Conservation (phyloP, 768 basidiomycete species). For the Podaxis pistillaris region DNA sequence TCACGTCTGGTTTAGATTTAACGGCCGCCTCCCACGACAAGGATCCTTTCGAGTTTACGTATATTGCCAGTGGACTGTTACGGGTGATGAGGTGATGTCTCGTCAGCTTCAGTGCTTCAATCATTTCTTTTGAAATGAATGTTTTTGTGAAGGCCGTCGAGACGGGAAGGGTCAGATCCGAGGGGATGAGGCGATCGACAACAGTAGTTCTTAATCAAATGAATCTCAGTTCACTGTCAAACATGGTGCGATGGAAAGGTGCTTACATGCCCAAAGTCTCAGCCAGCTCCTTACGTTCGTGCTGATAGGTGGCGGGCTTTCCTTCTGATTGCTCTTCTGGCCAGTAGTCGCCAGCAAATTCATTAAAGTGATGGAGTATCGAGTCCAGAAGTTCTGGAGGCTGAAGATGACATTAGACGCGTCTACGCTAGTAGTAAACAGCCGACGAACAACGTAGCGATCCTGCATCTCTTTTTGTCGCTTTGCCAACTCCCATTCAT, state of each 20-base stretch:
- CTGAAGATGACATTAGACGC: slow-evolving; percentile 34
- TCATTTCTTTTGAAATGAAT: slow-evolving; percentile 55
- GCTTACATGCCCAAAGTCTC: slow-evolving; percentile 61
- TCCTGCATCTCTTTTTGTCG: slow-evolving; percentile 58
- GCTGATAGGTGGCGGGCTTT: neutral
- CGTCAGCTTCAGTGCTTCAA: slow-evolving; percentile 62
- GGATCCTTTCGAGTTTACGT: slow-evolving; percentile 69
- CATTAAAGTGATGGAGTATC: slow-evolving; percentile 53
- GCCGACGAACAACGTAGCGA: slow-evolving; percentile 58
- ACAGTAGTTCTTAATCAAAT: slow-evolving; percentile 34
- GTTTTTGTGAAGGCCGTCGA: slow-evolving; percentile 51
- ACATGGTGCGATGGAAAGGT: neutral
- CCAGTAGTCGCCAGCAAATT: slow-evolving; percentile 53
- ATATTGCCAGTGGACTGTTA: slow-evolving; percentile 67
- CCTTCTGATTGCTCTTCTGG: slow-evolving; percentile 27
- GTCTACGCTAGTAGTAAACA: slow-evolving; percentile 19
- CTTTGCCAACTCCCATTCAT: slow-evolving; percentile 70
- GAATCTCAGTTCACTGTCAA: neutral
- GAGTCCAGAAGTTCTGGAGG: slow-evolving; percentile 65
- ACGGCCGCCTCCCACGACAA: slow-evolving; percentile 74
- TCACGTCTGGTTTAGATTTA: slow-evolving; percentile 47
- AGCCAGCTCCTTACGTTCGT: slow-evolving; percentile 8
- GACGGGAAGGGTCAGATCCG: slow-evolving; percentile 49
- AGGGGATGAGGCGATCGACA: slow-evolving; percentile 46
- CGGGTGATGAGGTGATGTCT: slow-evolving; percentile 53